Percentiles rank a stretch among this genome's conserved stretches.
Conservation (phyloP, 1,284 basidiomycete species). For the Mycosarcoma mackinlayi region DNA sequence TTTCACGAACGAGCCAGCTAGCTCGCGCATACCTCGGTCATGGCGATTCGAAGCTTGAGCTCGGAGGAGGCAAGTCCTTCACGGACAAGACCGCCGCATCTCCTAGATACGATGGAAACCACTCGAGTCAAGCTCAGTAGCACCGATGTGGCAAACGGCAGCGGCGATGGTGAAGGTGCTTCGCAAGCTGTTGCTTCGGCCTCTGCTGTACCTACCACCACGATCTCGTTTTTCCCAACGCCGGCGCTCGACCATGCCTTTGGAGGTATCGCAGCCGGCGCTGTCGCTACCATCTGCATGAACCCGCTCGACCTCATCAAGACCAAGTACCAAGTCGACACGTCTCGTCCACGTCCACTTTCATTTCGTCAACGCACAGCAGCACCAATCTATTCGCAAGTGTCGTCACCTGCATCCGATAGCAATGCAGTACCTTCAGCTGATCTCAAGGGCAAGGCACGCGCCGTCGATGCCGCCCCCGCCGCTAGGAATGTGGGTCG, state of each 20-base stretch:
- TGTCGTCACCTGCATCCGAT: conserved; percentile 6
- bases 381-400: conserved; percentile 8
- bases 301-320: conserved; percentile 97
- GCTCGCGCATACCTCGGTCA: too few relatives aligned
- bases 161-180: conserved; percentile 14
- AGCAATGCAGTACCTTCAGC: neutral
- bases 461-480: conserved; percentile 9
- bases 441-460: conserved; percentile 39
- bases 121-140: conserved; percentile 8
- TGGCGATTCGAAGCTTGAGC: conserved; percentile 7
- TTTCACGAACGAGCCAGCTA: too few relatives aligned
- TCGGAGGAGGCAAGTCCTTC: conserved; percentile 31
- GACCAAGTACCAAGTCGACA: conserved; percentile 84
- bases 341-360: conserved; percentile 35
- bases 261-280: conserved; percentile 91
- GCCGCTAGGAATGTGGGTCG: conserved; percentile 6
- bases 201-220: neutral
- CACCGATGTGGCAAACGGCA: conserved; percentile 27
- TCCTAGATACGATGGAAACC: conserved; percentile 2
- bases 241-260: conserved; percentile 83
- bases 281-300: conserved; percentile 93
- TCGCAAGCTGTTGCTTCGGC: conserved; percentile 17
- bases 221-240: conserved; percentile 58
- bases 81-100: neutral
- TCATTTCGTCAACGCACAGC: conserved; percentile 12